Evolutionary conservation across 108 stramenopile species (phyloP), one percentile per base, ranked within the genome.

Genomic region (Pelagomonas calceolata): DNA sequence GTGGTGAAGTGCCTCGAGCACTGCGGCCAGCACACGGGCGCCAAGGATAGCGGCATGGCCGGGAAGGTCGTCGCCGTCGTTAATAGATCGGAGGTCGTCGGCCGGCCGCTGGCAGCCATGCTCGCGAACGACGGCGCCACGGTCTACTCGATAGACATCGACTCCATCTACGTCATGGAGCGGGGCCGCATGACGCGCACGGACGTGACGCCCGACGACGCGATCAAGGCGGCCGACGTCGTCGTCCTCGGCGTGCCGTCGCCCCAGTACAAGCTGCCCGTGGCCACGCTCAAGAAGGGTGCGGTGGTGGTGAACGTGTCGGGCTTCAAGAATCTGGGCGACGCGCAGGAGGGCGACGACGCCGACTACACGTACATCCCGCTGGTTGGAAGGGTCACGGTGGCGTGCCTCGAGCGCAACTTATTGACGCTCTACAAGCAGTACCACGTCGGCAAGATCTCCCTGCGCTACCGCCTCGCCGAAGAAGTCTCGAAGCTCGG

Each of bases 41-140:
- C 5, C 39, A 12, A 12, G 9, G 32, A 39, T 39, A n/a, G 78
- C 77, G 35, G 80, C 80, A 90, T 91, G 79, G 64, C 81, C 37
- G 85, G 87, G n/a, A 80, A 73, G 37, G 86, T 81, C 64, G 81
- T 90, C 34, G 89, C 93, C 44, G 89, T 96, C 67, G 81, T 94
- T 63, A 96, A 96, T 80, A 88, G 95, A 32, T 92, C 91, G 10
- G 94, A 96, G 74, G 93, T 96, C 36, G 73, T 96, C 4, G 95
- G 95, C 12, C 76, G 93, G 31, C 95, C 95, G 21, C 82, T 96
- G 44, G 95, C 92, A 30, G 88, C 86, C 12, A 90, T 96, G 85
- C 83, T 96, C 35, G 89, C 95, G 4, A 81, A 86, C 67, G 85
- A 89, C 68, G 95, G 92, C 7, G 93, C 92, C 18, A 87, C 78